Evolutionary conservation across 2,329 filamentous ascomycete genomes (phyloP).

Genomic region (Tolypocladium tropicale): DNA sequence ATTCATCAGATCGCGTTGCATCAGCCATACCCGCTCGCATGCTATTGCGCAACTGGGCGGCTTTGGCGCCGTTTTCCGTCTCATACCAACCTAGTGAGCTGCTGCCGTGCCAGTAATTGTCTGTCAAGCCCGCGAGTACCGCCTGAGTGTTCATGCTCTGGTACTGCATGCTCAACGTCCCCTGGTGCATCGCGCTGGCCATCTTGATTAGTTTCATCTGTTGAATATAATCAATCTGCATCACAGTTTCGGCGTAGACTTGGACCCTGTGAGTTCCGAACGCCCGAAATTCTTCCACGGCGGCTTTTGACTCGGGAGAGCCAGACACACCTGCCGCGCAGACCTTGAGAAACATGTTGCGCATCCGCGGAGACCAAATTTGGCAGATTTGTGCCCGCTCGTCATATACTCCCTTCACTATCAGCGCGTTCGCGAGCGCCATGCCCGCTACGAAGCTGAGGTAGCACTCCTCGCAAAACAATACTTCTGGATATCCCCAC

Average conservation of each 20-base stretch:
- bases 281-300: constrained; percentile 14
- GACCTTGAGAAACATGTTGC: constrained; percentile 21
- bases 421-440: constrained; percentile 11
- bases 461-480: constrained; percentile 25
- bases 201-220: constrained; percentile 18
- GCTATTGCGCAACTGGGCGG: constrained; percentile 20
- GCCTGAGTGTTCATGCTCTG: constrained; percentile 18
- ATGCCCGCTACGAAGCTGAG: constrained; percentile 18
- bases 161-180: constrained; percentile 21
- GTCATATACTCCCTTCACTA: constrained; percentile 14
- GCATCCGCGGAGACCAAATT: constrained; percentile 28
- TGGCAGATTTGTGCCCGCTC: constrained; percentile 20
- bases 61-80: constrained; percentile 21
- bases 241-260: constrained; percentile 18
- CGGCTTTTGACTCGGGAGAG: constrained; percentile 12
- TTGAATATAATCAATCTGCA: constrained; percentile 16
- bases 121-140: constrained; percentile 14
- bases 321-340: constrained; percentile 16
- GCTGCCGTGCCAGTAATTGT: constrained; percentile 22
- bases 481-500: constrained; percentile 23
- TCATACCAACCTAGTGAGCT: constrained; percentile 23
- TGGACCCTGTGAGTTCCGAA: constrained; percentile 16
- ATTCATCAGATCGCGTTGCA: constrained; percentile 14
- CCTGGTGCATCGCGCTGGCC: constrained; percentile 22
- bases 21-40: constrained; percentile 20